Conservation (phyloP, 257 asterid species). For the Solanum clarkiae region DNA sequence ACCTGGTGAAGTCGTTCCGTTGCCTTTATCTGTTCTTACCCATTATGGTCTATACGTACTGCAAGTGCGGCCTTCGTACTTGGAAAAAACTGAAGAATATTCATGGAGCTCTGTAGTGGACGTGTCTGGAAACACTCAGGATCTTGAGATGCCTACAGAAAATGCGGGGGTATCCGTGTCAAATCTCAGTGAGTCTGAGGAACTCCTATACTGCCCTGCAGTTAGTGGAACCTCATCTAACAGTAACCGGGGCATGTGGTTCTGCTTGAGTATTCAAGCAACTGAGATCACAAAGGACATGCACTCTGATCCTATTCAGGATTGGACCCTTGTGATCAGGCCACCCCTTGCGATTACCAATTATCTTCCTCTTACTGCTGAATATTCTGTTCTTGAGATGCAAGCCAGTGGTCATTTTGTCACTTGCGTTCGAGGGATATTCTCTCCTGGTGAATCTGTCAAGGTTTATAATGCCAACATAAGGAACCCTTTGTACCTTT, state of each 20-base stretch:
- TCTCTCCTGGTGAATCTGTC: slow-evolving; percentile 67
- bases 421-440: slow-evolving; percentile 64
- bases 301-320: slow-evolving; percentile 59
- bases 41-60: slow-evolving; percentile 44
- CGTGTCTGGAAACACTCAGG: slow-evolving; percentile 35
- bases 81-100: slow-evolving; percentile 32
- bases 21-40: slow-evolving; percentile 70
- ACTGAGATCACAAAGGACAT: slow-evolving; percentile 68
- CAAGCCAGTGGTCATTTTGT: slow-evolving; percentile 74
- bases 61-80: slow-evolving; percentile 53
- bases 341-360: slow-evolving; percentile 70
- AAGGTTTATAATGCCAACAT: slow-evolving; percentile 72
- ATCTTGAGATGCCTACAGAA: slow-evolving; percentile 25
- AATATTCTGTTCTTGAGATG: slow-evolving; percentile 86
- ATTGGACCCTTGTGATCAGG: slow-evolving; percentile 72
- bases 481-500: slow-evolving; percentile 64
- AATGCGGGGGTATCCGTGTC: slow-evolving; percentile 55
- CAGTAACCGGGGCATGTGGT: slow-evolving; percentile 59
- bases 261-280: slow-evolving; percentile 71
- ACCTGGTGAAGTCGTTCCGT: slow-evolving; percentile 63
- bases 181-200: slow-evolving; percentile 49
- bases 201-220: slow-evolving; percentile 56
- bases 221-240: slow-evolving; percentile 60
- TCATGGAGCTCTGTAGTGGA: slow-evolving; percentile 75
- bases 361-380: slow-evolving; percentile 82